Conservation (phyloP, 2,329 filamentous ascomycete species). For the Elsinoe fawcettii region DNA sequence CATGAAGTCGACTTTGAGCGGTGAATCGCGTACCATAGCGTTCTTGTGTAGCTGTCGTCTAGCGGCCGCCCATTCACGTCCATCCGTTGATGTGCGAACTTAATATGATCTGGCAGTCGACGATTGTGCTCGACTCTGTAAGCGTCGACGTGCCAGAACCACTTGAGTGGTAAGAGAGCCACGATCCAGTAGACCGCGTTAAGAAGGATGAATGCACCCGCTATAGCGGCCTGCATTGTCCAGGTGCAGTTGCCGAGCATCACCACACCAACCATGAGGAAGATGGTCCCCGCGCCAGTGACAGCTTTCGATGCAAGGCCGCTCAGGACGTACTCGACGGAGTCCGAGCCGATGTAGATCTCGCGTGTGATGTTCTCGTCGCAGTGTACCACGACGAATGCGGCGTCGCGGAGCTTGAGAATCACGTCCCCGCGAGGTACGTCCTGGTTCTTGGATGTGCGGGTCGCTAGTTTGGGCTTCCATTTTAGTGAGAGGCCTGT, state of each 20-base stretch:
- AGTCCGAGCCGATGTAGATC: conserved; percentile 12
- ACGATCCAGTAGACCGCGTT: conserved; percentile 2
- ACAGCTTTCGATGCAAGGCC: conserved; percentile 1
- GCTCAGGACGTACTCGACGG: conserved; percentile 2
- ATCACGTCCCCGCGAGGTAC: conserved; percentile 9
- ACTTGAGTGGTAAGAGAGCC: neutral
- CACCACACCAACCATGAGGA: conserved; percentile 6
- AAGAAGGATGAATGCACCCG: neutral
- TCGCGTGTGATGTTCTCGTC: conserved; percentile 8
- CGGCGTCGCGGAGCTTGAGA: conserved; percentile 3
- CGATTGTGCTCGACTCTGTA: neutral
- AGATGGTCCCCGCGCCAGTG: neutral
- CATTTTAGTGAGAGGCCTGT: conserved; percentile 2
- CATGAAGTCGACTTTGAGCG: neutral
- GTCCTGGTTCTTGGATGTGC: conserved; percentile 1
- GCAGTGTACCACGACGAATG: conserved; percentile 8
- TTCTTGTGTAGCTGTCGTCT: conserved; percentile 5
- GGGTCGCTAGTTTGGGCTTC: conserved; percentile 1
- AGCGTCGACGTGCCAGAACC: conserved; percentile 5
- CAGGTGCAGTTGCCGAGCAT: conserved; percentile 1
- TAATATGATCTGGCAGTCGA: neutral
- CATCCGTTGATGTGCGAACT: neutral
- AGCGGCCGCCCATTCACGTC: neutral
- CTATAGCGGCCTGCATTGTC: conserved; percentile 10
- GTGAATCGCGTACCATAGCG: conserved; percentile 7